Percentiles rank a stretch among this genome's conserved stretches.
These are phyloP conservation scores for Ustilago vetiveriae DNA, from an alignment of 1,284 basidiomycete species.

Conservation along the genomic window DNA sequence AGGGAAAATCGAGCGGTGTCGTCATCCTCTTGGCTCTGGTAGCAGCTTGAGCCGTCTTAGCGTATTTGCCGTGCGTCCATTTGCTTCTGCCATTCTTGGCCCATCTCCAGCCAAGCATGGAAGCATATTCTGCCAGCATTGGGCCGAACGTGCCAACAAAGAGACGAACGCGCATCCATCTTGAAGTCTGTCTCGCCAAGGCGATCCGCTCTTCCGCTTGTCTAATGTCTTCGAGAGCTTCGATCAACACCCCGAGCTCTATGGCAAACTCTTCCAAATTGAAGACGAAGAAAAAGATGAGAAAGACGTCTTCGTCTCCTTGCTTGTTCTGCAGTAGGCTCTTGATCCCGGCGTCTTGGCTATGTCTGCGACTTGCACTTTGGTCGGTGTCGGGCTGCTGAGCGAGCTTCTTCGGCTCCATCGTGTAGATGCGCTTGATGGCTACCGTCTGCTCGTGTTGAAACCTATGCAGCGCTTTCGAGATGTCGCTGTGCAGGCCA, in stretches of 20 bases:
- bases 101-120: conserved; percentile 45
- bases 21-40: conserved; percentile 69
- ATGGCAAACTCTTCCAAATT: conserved; percentile 62
- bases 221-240: conserved; percentile 47
- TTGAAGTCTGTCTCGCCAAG: conserved; percentile 30
- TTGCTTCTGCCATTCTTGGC: neutral
- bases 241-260: conserved; percentile 48
- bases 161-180: conserved; percentile 28
- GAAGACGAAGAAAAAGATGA: conserved; percentile 64
- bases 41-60: neutral
- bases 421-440: conserved; percentile 60
- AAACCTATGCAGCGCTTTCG: conserved; percentile 49
- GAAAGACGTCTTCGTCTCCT: conserved; percentile 58
- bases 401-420: conserved; percentile 49
- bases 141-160: conserved; percentile 18
- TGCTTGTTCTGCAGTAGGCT: conserved; percentile 23
- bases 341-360: conserved; percentile 1
- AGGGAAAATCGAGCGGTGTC: conserved; percentile 75
- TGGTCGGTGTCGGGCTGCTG: conserved; percentile 1
- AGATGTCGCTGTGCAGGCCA: conserved; percentile 42
- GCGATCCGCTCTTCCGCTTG: conserved; percentile 48
- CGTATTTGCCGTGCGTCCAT: neutral
- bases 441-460: conserved; percentile 60
- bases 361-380: neutral
- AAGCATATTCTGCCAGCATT: conserved; percentile 16